Percentiles rank a stretch among this genome's conserved stretches.
These are phyloP conservation scores for Yamadazyma blattariae DNA, from an alignment of 1,139 yeast species.

Conservation along the genomic window DNA sequence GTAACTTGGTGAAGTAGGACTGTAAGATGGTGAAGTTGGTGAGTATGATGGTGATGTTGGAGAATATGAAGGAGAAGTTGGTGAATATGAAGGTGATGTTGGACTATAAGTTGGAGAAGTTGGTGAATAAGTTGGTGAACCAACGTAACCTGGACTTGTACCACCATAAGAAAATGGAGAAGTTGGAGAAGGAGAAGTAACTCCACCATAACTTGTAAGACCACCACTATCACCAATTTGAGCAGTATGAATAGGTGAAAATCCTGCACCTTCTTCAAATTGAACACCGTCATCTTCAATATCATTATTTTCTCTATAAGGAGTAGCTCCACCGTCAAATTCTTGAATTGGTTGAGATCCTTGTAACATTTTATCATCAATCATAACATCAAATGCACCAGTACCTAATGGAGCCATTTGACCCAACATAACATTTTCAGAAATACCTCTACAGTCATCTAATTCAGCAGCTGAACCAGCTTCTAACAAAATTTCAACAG, in stretches of 20 bases:
- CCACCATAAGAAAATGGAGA: slow-evolving; percentile 63
- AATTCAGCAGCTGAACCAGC: slow-evolving; percentile 98
- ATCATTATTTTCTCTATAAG: slow-evolving; percentile 71
- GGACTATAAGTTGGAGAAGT: slow-evolving; percentile 60
- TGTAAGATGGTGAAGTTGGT: slow-evolving; percentile 56
- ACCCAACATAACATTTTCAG: slow-evolving; percentile 96
- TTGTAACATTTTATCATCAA: slow-evolving; percentile 86
- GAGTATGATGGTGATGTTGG: slow-evolving; percentile 58
- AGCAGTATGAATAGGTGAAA: slow-evolving; percentile 91
- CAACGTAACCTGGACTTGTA: slow-evolving; percentile 49
- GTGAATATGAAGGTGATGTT: slow-evolving; percentile 62
- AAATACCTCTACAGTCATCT: slow-evolving; percentile 98
- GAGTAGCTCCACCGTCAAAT: slow-evolving; percentile 88
- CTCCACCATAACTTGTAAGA: slow-evolving; percentile 85
- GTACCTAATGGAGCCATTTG: slow-evolving; percentile 99
- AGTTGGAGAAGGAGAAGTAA: slow-evolving; percentile 51
- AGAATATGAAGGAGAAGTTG: slow-evolving; percentile 61
- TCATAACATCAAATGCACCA: slow-evolving; percentile 94
- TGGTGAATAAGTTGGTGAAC: slow-evolving; percentile 55
- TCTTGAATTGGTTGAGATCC: slow-evolving; percentile 49
- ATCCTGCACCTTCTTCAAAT: slow-evolving; percentile 80
- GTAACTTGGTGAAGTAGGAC: slow-evolving; percentile 60
- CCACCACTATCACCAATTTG: slow-evolving; percentile 89
- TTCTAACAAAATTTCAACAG: slow-evolving; percentile 94
- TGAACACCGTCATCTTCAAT: slow-evolving; percentile 76